Evolutionary conservation across 192 early-diverging fungal genomes (phyloP), one percentile per base, ranked within the genome.

Genomic region (Pilaira anomala): DNA sequence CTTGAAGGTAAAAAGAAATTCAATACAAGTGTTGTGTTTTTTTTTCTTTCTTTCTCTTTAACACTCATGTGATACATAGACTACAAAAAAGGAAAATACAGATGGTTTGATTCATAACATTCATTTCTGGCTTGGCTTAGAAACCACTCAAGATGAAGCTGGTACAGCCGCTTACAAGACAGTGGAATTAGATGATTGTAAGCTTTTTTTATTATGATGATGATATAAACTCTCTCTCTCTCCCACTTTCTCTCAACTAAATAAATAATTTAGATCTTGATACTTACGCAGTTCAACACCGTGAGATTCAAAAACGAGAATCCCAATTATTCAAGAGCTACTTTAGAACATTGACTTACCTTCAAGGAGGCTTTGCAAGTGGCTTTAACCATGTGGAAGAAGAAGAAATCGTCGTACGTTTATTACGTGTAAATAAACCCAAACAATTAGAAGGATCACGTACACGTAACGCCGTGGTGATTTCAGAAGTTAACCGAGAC

Each of bases 91-190:
- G 66, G 65, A 80, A 40, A 67, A 85, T 48, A 76, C 71, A 0
- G 82, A 87, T 25, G 78, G 70, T 12, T 73, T 93, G 9, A 62
- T 82, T n/a, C 88, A 93, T 51, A 78, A 93, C 62, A 78, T 92
- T 63, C 91, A 93, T 75, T 93, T 92, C 65, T 93, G 91, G 91
- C 80, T 93, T 46, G 91, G 91, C 16, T 58, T 80, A 16, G 81
- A 90, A 48, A 90, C 89, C 12, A 79, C 72, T 40, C 90, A 93
- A 65, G 87, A 88, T 64, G 87, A 89, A 71, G 87, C 89, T 46
- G 91, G 91, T 24, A 92, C 89, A 8, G 91, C 89, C 11, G 91
- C 91, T 1, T 93, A 92, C 76, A 93, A 93, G 71, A 90, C 91
- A 1, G 88, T 91, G 14, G 85, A 86, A 64, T 65, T 87, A 11